Evolutionary conservation across 2,329 filamentous ascomycete species (phyloP), one percentile per base, ranked within the genome.

Genomic region (Truncatella angustata): DNA sequence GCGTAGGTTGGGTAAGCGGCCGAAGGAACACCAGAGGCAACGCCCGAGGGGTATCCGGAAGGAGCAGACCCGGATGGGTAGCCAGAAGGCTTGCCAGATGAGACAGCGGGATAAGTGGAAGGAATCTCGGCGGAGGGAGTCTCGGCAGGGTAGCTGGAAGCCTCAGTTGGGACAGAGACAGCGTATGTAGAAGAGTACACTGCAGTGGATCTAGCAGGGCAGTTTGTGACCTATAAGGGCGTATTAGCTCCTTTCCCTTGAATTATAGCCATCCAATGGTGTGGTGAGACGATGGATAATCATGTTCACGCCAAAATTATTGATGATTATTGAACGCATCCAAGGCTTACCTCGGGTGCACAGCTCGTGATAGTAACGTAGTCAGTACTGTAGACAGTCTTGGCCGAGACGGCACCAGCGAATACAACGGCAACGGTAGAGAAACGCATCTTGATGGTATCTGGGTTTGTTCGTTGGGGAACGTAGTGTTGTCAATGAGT

Each of bases 301-400:
- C n/a, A n/a, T n/a, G n/a, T n/a, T n/a, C n/a, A n/a, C n/a, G n/a
- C n/a, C n/a, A n/a, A n/a, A n/a, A n/a, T n/a, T n/a, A n/a, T n/a
- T n/a, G n/a, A n/a, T n/a, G n/a, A n/a, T n/a, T n/a, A n/a, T n/a
- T n/a, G n/a, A n/a, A n/a, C n/a, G n/a, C n/a, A n/a, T n/a, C n/a
- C n/a, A n/a, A n/a, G n/a, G n/a, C n/a, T n/a, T 64, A 86, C 81
- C 55, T 76, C 75, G 46, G 81, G 73, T 53, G 70, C 76, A 76
- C 82, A 85, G 49, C 79, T 82, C 69, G 80, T 85, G 75, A 84
- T 73, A 71, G 82, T 85, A 60, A 81, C 73, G 66, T 78, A 74
- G 66, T 82, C 75, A 59, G 79, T 83, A 65, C 73, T 70, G 77
- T 80, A 82, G 72, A 84, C 72, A 64, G 80, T 76, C 60, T 66